A percentile compares a stretch with the other conserved stretches of the same genome.
phyloP scores from a whole-genome alignment of 805 yeast genomes.

The Spathaspora sp. region DNA sequence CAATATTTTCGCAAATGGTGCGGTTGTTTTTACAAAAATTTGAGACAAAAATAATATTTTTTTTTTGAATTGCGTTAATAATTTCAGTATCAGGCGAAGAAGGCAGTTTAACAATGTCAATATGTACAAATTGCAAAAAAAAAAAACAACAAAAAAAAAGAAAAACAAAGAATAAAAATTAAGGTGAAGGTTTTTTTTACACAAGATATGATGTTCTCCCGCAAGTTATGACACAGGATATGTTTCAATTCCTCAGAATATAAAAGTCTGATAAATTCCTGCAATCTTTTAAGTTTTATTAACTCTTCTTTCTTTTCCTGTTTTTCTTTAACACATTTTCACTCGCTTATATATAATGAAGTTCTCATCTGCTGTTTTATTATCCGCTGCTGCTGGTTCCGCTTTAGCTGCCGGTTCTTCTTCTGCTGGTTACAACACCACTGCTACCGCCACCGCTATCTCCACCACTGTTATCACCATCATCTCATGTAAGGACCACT shows the following conservation, averaged over 20 bases:
- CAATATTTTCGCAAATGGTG: not conserved
- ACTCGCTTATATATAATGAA: slow-evolving; percentile 28
- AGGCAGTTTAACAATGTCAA: not conserved
- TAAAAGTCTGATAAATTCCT: not conserved
- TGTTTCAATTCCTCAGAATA: not conserved
- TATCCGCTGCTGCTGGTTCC: slow-evolving; percentile 24
- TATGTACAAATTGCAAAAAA: not conserved
- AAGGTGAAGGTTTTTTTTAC: not conserved
- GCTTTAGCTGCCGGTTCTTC: slow-evolving; percentile 25
- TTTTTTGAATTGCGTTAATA: not conserved
- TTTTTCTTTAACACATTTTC: slow-evolving; percentile 4
- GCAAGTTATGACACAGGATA: not conserved
- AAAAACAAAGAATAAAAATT: not conserved
- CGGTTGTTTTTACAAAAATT: not conserved
- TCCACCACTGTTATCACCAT: slow-evolving; percentile 31
- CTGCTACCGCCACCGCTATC: slow-evolving; percentile 24
- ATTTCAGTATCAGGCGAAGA: not conserved
- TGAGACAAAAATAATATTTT: not conserved
- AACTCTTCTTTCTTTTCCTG: slow-evolving; percentile 2
- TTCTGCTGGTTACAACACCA: slow-evolving; percentile 28
- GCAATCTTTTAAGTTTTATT: not conserved
- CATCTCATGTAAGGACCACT: slow-evolving; percentile 32
- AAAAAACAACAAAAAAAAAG: not conserved
- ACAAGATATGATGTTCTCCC: not conserved
- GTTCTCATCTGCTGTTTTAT: slow-evolving; percentile 28